Base-by-base conservation (phyloP, 306 rosid genomes). In the Lupinus albus region DNA sequence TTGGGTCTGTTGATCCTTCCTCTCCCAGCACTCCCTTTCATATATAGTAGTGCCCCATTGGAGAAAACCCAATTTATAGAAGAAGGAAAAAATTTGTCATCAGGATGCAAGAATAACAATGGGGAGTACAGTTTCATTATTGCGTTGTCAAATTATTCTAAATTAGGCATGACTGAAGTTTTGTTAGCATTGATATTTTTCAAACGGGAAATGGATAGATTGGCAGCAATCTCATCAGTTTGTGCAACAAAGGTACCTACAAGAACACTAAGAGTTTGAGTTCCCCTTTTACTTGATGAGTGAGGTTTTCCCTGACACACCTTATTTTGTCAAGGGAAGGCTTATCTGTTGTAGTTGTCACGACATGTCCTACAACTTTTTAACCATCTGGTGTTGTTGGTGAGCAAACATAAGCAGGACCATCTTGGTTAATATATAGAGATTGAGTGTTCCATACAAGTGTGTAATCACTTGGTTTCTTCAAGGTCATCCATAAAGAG, bases 1-100 rank as follows among this genome's bases (percentile, higher is more conserved):
- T 92, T 4, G 98, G 98, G 15, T 95, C 98, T 0, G 89, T 84
- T 7, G 98, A 96, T 10, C 96, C 96, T 59, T 84, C 88, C 61
- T 85, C 89, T 42, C 92, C 91, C 9, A 83, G 15, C 11, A 87
- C 21, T 52, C 89, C 96, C 82, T 38, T 79, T 82, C 16, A 73
- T 67, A 32, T 83, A 84, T 11, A 92, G 21, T 32, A 87, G 44
- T 45, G 85, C 92, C 6, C 96, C 97, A 49, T 84, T 83, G 30
- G 69, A 4, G 75, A 92, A 89, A 72, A 75, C 87, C 96, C 97
- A 89, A 7, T 67, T 38, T 9, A 87, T 86, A 6, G 96, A 87
- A 0, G 95, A 86, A 21, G 96, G 30, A 25, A 25, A 3, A 86
- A 10, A 36, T 57, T n/a, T n/a, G 71, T 91, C 97, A 11, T 85